Conservation (phyloP, 78 protist genomes). For the Cyanophora paradoxa region DNA sequence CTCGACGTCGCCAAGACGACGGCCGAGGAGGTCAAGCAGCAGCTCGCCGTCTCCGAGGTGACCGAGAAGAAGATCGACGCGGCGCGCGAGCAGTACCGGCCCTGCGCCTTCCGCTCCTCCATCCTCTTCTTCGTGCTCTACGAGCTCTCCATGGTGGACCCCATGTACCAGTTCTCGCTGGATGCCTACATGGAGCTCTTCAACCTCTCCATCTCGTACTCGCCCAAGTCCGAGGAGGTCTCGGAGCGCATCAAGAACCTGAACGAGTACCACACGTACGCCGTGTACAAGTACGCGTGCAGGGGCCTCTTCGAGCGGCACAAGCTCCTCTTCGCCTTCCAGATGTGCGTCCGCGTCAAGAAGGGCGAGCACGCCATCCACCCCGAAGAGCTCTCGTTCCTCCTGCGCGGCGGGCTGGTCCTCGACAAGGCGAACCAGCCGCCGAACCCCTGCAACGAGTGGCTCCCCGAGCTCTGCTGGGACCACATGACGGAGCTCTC, state of each 20-base stretch:
- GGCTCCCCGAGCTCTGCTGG: slow-evolving; percentile 70
- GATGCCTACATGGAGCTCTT: slow-evolving; percentile 61
- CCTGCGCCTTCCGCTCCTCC: slow-evolving; percentile 72
- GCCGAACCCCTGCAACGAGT: slow-evolving; percentile 58
- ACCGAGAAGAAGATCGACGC: slow-evolving; percentile 49
- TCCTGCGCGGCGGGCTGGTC: slow-evolving; percentile 75
- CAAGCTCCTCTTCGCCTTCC: slow-evolving; percentile 84
- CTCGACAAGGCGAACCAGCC: slow-evolving; percentile 50
- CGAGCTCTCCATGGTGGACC: slow-evolving; percentile 69
- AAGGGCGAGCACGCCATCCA: slow-evolving; percentile 34
- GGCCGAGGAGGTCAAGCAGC: slow-evolving; percentile 43
- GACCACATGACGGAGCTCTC: slow-evolving; percentile 74
- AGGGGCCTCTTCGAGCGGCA: slow-evolving; percentile 78
- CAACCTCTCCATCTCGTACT: slow-evolving; percentile 30
- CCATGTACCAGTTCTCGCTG: slow-evolving; percentile 87
- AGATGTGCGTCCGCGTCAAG: slow-evolving; percentile 60
- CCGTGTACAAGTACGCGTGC: slow-evolving; percentile 60
- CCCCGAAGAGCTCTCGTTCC: slow-evolving; percentile 56
- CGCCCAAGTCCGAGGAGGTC: slow-evolving; percentile 8
- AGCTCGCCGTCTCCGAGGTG: slow-evolving; percentile 26
- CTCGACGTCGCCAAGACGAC: slow-evolving; percentile 61
- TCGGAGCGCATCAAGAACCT: slow-evolving; percentile 47
- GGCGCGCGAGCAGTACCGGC: slow-evolving; percentile 60
- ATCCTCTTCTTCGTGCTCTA: slow-evolving; percentile 71
- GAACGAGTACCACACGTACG: slow-evolving; percentile 53